Evolutionary conservation across 192 early-diverging fungal genomes (phyloP), one percentile per base, ranked within the genome.

Genomic region (Powellomyces hirtus): DNA sequence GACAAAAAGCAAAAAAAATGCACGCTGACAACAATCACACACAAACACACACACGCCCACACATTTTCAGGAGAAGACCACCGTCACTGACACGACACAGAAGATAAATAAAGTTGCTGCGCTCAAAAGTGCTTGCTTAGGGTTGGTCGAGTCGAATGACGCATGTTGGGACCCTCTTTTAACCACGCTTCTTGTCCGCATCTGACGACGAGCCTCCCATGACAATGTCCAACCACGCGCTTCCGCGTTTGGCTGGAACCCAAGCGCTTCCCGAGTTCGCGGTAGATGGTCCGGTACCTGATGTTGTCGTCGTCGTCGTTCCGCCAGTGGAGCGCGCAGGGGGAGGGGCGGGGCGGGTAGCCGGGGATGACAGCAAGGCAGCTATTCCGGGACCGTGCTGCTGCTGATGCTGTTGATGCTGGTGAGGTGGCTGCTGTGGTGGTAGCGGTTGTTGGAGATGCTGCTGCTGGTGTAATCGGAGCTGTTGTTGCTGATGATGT

Each of bases 361-460:
- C 13, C n/a, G n/a, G 20, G 8, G n/a, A 20, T 7, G 3, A 22
- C 31, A n/a, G n/a, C n/a, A n/a, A n/a, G n/a, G n/a, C 27, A 30
- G 42, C 8, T 13, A 3, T n/a, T 26, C 0, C 40, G 37, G 2
- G 60, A 18, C 22, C n/a, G 16, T 27, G 63, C 45, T 64, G 49
- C 70, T 33, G 46, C 30, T 53, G 33, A n/a, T 50, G 44, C 16
- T 60, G 35, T 8, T 29, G 37, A 14, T 57, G 62, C 20, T 64
- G 71, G n/a, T 67, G 64, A 20, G 30, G 38, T 55, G 57, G 59
- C 33, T 44, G 72, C 14, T 70, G 66, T 8, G 62, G 59, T 70
- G 14, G 59, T 70, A 46, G 72, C 33, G 29, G 65, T 24, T 66
- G 65, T 24, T 66, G 65, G 16, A 6, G 34, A 29, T 55, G 53